Percentiles rank a stretch among this genome's conserved stretches.
Evolutionary conservation across 768 basidiomycete genomes (phyloP).

Genomic region (Kwoniella botswanensis): DNA sequence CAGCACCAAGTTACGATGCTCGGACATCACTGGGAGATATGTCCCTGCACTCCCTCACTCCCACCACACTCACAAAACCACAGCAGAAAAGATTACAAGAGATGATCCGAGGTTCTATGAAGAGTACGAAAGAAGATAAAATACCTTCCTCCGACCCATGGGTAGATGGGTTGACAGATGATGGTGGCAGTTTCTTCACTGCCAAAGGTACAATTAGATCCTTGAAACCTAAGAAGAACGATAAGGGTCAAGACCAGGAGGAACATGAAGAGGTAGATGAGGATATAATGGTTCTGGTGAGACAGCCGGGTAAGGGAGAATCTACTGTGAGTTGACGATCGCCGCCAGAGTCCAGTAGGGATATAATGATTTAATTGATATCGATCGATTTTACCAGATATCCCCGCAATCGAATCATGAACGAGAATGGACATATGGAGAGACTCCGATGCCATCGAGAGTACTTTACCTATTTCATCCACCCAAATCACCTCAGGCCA

Average conservation of each 20-base stretch:
- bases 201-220: constrained; percentile 18
- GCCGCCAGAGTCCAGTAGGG: background rate
- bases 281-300: constrained; percentile 17
- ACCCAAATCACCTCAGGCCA: background rate
- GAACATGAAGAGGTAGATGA: constrained; percentile 13
- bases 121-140: background rate
- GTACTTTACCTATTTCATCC: constrained; percentile 26
- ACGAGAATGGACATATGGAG: constrained; percentile 23
- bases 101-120: constrained; percentile 15
- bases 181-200: constrained; percentile 23
- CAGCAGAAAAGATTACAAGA: constrained; percentile 18
- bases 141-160: background rate
- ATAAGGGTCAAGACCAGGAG: background rate
- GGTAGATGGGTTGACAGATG: constrained; percentile 15
- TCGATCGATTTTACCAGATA: background rate
- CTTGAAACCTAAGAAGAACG: background rate
- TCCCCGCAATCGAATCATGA: background rate
- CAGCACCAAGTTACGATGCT: background rate
- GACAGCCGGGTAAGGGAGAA: background rate
- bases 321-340: background rate
- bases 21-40: constrained; percentile 7
- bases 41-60: constrained; percentile 18
- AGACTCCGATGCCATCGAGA: constrained; percentile 17
- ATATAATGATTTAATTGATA: background rate
- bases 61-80: constrained; percentile 13